Conservation (phyloP, 176 grass and related monocot species). For the Canna indica region DNA sequence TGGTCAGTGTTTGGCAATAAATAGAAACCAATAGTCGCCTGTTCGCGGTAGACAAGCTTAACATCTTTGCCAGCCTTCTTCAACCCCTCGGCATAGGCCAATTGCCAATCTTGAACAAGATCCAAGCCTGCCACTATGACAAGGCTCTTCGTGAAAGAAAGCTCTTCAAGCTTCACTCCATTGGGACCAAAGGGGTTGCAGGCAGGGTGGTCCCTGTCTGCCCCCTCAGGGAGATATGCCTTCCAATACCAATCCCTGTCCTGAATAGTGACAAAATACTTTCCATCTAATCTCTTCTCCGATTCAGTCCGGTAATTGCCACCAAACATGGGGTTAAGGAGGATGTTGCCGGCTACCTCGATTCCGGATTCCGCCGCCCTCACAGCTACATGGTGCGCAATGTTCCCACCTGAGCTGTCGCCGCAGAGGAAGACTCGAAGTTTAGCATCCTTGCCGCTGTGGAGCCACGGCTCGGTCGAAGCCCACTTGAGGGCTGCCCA, state of each 20-base stretch:
- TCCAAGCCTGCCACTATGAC: conserved; percentile 89
- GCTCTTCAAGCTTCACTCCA: conserved; percentile 30
- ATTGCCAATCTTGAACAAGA: conserved; percentile 79
- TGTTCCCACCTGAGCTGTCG: conserved; percentile 93
- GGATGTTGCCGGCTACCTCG: conserved; percentile 63
- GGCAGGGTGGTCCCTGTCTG: conserved; percentile 76
- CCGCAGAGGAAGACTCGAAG: conserved; percentile 76
- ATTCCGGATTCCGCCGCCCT: conserved; percentile 60
- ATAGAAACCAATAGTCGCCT: conserved; percentile 87
- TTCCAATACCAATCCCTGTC: conserved; percentile 99
- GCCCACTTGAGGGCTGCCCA: conserved; percentile 84
- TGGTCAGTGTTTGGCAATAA: conserved; percentile 84
- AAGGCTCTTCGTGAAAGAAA: conserved; percentile 86
- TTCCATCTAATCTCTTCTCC: conserved; percentile 75
- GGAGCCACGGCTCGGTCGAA: conserved; percentile 56
- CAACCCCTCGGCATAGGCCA: conserved; percentile 69
- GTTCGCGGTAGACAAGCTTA: conserved; percentile 77
- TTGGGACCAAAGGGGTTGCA: conserved; percentile 94
- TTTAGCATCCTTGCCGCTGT: conserved; percentile 37
- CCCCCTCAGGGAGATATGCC: conserved; percentile 87
- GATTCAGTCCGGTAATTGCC: conserved; percentile 63
- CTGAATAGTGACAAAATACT: conserved; percentile 95
- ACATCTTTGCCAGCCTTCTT: conserved; percentile 54
- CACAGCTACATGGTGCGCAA: conserved; percentile 87
- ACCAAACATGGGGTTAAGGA: conserved; percentile 98